A percentile compares a stretch with the other conserved stretches of the same genome.
Evolutionary conservation across 768 basidiomycete genomes (phyloP).

Genomic region (Pisolithus orientalis): DNA sequence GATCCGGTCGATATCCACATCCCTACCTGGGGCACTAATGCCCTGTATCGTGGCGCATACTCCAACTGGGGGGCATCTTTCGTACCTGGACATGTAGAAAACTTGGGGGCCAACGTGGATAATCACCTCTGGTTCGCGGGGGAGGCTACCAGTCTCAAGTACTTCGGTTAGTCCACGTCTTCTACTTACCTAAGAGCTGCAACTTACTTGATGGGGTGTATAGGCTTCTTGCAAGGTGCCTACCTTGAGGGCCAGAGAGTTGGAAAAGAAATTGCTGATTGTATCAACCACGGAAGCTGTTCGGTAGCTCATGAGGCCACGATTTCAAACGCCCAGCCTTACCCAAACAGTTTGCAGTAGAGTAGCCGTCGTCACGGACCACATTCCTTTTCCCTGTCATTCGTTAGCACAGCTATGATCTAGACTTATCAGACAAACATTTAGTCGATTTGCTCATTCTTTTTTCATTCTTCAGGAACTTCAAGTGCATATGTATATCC

Average conservation of each 20-base stretch:
- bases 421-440: no score
- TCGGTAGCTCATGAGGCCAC: not conserved
- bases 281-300: conserved; percentile 29
- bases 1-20: conserved; percentile 52
- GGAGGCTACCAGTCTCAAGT: conserved; percentile 51
- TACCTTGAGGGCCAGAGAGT: conserved; percentile 49
- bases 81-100: conserved; percentile 45
- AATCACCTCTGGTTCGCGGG: conserved; percentile 57
- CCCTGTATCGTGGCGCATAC: conserved; percentile 42
- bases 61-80: conserved; percentile 69
- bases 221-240: conserved; percentile 56
- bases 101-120: conserved; percentile 48
- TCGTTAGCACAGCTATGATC: no score
- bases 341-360: not conserved
- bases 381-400: no score
- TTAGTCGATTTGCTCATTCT: no score
- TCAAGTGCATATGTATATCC: no score
- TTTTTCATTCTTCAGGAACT: no score
- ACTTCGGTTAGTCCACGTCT: conserved; percentile 42
- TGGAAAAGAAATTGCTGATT: conserved; percentile 35
- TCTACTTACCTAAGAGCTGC: not conserved
- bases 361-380: no score
- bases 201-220: not conserved
- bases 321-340: not conserved
- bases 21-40: conserved; percentile 48